phyloP scores from a whole-genome alignment of 1,284 basidiomycete species.

The Caloboletus firmus region DNA sequence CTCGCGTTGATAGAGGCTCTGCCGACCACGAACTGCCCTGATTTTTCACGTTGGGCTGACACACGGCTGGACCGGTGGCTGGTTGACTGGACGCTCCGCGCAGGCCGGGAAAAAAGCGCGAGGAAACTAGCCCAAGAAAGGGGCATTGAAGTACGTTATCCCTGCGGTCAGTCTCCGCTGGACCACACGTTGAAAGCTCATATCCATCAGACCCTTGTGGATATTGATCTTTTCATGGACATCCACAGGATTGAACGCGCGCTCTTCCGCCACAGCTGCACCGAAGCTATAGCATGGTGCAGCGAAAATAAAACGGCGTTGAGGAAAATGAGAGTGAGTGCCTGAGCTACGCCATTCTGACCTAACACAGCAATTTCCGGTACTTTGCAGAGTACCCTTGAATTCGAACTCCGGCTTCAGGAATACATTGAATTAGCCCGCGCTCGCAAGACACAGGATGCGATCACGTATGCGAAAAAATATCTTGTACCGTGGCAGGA shows the following conservation, averaged over 20 bases:
- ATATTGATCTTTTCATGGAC: conserved; percentile 90
- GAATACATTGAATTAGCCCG: conserved; percentile 93
- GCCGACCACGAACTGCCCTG: conserved; percentile 50
- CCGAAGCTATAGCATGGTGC: conserved; percentile 92
- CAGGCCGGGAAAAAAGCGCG: conserved; percentile 71
- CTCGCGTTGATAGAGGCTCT: conserved; percentile 60
- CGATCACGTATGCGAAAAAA: conserved; percentile 84
- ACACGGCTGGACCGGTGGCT: conserved; percentile 86
- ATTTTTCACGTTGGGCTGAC: conserved; percentile 75
- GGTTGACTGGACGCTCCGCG: conserved; percentile 86
- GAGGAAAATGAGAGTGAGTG: conserved; percentile 81
- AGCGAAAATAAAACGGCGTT: conserved; percentile 93
- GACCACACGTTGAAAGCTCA: conserved; percentile 24
- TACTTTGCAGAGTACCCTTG: conserved; percentile 76
- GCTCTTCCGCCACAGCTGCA: conserved; percentile 72
- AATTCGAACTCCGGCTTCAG: conserved; percentile 94
- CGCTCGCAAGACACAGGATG: conserved; percentile 64
- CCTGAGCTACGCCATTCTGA: conserved; percentile 9
- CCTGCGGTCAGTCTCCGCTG: conserved; percentile 14
- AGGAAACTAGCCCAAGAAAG: conserved; percentile 67
- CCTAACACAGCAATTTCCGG: conserved; percentile 17
- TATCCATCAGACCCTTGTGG: conserved; percentile 68
- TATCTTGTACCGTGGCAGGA: conserved; percentile 83
- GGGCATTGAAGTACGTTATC: conserved; percentile 61
- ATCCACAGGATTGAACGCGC: conserved; percentile 84